Conservation (phyloP, 2,329 filamentous ascomycete genomes). For the Pseudovirgaria hyperparasitica region DNA sequence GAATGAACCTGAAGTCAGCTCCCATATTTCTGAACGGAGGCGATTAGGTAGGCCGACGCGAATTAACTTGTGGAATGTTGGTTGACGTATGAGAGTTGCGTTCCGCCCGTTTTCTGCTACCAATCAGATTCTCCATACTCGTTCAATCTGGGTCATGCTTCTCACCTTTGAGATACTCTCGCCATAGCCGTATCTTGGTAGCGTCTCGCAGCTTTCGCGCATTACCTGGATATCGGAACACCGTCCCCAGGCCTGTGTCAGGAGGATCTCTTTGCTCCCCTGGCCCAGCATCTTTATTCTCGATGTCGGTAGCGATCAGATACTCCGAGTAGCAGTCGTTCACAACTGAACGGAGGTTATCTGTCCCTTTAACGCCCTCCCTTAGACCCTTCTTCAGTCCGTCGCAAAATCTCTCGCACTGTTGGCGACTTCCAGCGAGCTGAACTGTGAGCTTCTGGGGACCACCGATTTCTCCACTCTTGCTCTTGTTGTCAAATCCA, state of each 20-base stretch:
- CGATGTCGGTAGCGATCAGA: conserved; percentile 39
- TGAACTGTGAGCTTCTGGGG: conserved; percentile 88
- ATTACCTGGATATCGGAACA: conserved; percentile 92
- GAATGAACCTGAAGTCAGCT: conserved; percentile 81
- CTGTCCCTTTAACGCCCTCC: conserved; percentile 76
- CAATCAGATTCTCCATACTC: conserved; percentile 1
- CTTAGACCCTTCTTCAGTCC: conserved; percentile 82
- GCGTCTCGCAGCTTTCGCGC: conserved; percentile 84
- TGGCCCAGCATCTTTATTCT: conserved; percentile 19
- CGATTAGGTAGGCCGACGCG: conserved; percentile 90
- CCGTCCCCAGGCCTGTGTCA: conserved; percentile 85
- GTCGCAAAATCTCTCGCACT: conserved; percentile 93
- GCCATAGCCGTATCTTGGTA: conserved; percentile 96
- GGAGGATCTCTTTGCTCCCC: conserved; percentile 44
- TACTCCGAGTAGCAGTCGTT: conserved; percentile 70
- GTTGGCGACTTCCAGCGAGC: conserved; percentile 74
- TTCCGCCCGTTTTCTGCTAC: conserved; percentile 76
- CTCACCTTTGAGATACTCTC: conserved; percentile 68
- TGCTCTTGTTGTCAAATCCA: conserved; percentile 31
- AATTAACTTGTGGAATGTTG: conserved; percentile 95
- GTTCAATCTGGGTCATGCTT: conserved; percentile 4
- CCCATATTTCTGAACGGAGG: conserved; percentile 89
- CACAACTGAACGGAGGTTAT: conserved; percentile 68
- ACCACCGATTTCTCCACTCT: conserved; percentile 38
- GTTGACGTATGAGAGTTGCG: conserved; percentile 81